A percentile compares a stretch with the other conserved stretches of the same genome.
These are phyloP conservation scores for Phytophthora pinifolia DNA, from an alignment of 352 stramenopile species.

Conservation along the genomic window DNA sequence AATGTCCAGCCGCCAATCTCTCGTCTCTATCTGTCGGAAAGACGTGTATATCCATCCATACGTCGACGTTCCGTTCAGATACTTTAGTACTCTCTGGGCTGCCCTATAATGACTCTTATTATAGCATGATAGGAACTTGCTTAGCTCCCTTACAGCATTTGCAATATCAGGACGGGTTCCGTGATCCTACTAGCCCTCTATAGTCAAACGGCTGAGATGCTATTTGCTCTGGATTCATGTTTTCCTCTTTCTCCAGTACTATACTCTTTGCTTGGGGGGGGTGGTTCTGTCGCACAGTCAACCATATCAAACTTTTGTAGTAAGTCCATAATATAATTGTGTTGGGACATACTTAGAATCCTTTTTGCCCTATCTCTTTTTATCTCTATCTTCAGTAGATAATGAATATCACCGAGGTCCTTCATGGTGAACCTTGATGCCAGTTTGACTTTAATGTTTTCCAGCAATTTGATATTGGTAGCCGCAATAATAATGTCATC, in stretches of 20 bases:
- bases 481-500: background rate
- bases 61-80: too few species aligned
- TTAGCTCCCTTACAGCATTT: too few species aligned
- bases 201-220: constrained; percentile 10
- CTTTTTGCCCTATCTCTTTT: background rate
- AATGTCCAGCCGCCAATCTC: too few species aligned
- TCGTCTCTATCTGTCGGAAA: too few species aligned
- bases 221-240: constrained; percentile 4
- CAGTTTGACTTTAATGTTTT: constrained; percentile 7
- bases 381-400: background rate
- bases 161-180: too few species aligned
- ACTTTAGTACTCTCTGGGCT: too few species aligned
- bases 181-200: constrained; percentile 5
- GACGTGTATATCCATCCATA: too few species aligned
- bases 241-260: background rate
- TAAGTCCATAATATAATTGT: constrained; percentile 8
- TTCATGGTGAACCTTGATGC: constrained; percentile 6
- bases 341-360: constrained; percentile 4
- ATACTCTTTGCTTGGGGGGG: background rate
- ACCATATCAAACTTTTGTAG: constrained; percentile 3
- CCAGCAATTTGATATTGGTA: constrained; percentile 3
- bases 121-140: too few species aligned
- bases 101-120: too few species aligned
- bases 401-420: background rate
- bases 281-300: background rate